Evolutionary conservation across 2,329 filamentous ascomycete species (phyloP), one percentile per base, ranked within the genome.

Genomic region (Escovopsis sp.): DNA sequence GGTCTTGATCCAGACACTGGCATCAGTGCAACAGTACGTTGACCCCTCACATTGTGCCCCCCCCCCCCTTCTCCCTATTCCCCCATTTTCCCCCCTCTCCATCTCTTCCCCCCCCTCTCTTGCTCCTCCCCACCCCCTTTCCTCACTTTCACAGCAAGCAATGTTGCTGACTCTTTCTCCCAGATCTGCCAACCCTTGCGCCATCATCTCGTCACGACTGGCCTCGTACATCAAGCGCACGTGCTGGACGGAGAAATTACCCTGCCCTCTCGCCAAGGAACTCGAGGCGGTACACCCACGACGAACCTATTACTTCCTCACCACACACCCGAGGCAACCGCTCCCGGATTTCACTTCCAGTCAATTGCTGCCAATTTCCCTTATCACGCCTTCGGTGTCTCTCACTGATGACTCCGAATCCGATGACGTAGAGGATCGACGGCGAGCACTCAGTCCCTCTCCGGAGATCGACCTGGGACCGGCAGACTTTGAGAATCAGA

Each of bases 221-320:
- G 79, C 86, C 28, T 75, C 81, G 25, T 98, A 92, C 60, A 69
- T 94, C 51, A 92, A 93, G 63, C 83, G 90, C 45, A 62, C 82
- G 36, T 81, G 72, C 45, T 85, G 81, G 87, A 82, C 75, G 19
- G 74, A 79, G 7, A 62, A 78, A 35, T 68, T 79, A 34, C 84
- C 81, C 35, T 96, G 90, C 58, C 88, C 90, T 4, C 63, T 96
- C 37, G 84, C 83, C 35, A 96, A 96, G 62, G 85, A 94, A 58
- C 73, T 94, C 36, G 85, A 94, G 54, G 78, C 82, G 28, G 80
- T 88, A 29, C 88, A 96, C 54, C 90, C 90, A 15, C 81, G 88
- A 53, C 84, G 90, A 57, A 87, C 92, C 32, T 96, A 94, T 65
- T 96, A 92, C 62, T 96, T 87, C 61, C 72, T 98, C 40, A 93